phyloP scores from a whole-genome alignment of 1,139 yeast species.

The Zhuliangozyma blackwelliae region DNA sequence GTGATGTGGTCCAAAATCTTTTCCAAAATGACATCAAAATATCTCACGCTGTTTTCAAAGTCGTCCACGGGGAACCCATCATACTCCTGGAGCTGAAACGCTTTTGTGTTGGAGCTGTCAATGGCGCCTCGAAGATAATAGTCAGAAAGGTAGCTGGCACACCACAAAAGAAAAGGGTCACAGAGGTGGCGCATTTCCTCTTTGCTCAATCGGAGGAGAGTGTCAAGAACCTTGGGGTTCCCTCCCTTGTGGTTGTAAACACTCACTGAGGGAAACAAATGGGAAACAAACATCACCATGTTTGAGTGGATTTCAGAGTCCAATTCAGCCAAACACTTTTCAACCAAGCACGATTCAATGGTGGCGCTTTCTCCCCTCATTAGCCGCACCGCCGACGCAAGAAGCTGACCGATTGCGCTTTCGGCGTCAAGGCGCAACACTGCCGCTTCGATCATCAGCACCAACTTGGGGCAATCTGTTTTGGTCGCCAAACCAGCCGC shows the following conservation, averaged over 20 bases:
- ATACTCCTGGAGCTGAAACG: constrained; percentile 7
- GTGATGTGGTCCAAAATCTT: constrained; percentile 9
- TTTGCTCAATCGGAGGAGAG: constrained; percentile 13
- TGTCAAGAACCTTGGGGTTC: constrained; percentile 16
- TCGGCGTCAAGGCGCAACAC: too few species aligned
- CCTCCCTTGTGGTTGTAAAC: constrained; percentile 8
- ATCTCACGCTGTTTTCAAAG: constrained; percentile 6
- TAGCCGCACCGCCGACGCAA: too few species aligned
- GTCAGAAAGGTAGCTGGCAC: constrained; percentile 38
- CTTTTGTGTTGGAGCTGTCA: constrained; percentile 1
- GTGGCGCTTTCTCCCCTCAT: too few species aligned
- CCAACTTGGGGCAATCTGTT: too few species aligned
- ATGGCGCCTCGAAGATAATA: constrained; percentile 24
- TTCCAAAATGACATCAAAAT: constrained; percentile 14
- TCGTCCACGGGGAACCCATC: constrained; percentile 9
- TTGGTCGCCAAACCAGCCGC: too few species aligned
- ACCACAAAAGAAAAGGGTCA: constrained; percentile 31
- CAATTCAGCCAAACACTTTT: constrained; percentile 14
- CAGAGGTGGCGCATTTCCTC: constrained; percentile 8
- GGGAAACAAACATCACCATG: constrained; percentile 16
- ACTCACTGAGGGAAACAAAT: constrained; percentile 12
- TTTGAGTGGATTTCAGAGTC: background rate
- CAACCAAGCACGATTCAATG: constrained; percentile 4
- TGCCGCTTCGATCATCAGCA: too few species aligned
- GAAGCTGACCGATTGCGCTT: too few species aligned